Evolutionary conservation across 2,329 filamentous ascomycete genomes (phyloP).

Genomic region (Pseudonectria foliicola): DNA sequence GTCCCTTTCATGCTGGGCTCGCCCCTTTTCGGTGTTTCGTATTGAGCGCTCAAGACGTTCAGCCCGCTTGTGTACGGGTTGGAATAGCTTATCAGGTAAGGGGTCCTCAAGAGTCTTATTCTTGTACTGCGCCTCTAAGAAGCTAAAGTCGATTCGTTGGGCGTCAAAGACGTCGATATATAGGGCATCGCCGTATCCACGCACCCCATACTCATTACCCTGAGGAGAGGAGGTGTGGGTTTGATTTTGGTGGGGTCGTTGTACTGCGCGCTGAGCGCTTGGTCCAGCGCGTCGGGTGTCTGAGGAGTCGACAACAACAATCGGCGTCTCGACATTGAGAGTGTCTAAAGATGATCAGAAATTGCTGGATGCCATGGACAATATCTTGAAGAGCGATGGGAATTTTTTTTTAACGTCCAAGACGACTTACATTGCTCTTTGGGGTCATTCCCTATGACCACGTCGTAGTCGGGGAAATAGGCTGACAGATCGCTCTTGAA

Average conservation of each 20-base stretch:
- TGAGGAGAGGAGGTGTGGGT: not conserved
- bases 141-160: slow-evolving; percentile 49
- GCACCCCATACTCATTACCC: slow-evolving; percentile 33
- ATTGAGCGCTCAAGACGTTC: slow-evolving; percentile 56
- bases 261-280: slow-evolving; percentile 22
- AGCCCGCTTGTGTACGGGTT: slow-evolving; percentile 49
- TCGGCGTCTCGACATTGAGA: slow-evolving; percentile 63
- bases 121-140: slow-evolving; percentile 40
- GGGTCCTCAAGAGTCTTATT: slow-evolving; percentile 43
- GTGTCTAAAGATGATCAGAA: slow-evolving; percentile 48
- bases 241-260: slow-evolving; percentile 16
- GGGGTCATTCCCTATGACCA: slow-evolving; percentile 79
- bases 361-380: not conserved
- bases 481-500: slow-evolving; percentile 86
- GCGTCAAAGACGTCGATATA: slow-evolving; percentile 51
- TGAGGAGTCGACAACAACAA: slow-evolving; percentile 62
- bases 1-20: slow-evolving; percentile 60
- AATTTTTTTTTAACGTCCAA: slow-evolving; percentile 26
- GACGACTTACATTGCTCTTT: slow-evolving; percentile 60
- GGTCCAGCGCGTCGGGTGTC: slow-evolving; percentile 24
- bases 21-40: slow-evolving; percentile 56
- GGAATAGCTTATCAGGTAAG: slow-evolving; percentile 48
- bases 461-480: slow-evolving; percentile 92
- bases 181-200: slow-evolving; percentile 48
- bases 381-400: slow-evolving; percentile 10